phyloP scores from a whole-genome alignment of 345 rosid genomes.

The Punica granatum region DNA sequence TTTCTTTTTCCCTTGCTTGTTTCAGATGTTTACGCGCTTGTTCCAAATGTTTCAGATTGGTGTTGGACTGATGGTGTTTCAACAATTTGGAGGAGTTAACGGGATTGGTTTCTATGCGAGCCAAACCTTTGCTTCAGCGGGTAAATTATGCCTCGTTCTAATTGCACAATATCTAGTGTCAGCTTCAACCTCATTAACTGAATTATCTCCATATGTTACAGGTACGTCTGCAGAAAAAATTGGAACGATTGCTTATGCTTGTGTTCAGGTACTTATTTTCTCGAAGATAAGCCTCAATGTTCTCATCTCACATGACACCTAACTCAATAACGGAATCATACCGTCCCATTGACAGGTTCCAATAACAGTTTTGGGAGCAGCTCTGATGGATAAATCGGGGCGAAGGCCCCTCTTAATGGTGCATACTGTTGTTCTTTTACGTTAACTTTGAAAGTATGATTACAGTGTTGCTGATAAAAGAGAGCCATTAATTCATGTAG shows the following conservation, averaged over 20 bases:
- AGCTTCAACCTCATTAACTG: background rate
- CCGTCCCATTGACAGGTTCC: conserved; percentile 43
- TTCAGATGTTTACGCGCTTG: background rate
- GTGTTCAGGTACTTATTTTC: conserved; percentile 47
- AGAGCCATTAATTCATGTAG: conserved; percentile 21
- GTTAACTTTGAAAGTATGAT: background rate
- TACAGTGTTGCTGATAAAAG: background rate
- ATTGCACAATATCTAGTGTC: background rate
- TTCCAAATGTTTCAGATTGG: conserved; percentile 44
- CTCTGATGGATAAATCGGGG: conserved; percentile 69
- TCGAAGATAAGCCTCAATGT: background rate
- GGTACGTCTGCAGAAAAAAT: conserved; percentile 65
- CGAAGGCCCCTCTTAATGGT: conserved; percentile 94
- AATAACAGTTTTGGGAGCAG: conserved; percentile 64
- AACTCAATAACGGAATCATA: background rate
- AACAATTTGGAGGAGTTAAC: conserved; percentile 79
- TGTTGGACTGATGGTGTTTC: conserved; percentile 77
- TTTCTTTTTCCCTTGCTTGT: background rate
- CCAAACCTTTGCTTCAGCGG: conserved; percentile 75
- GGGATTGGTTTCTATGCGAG: conserved; percentile 84
- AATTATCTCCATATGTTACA: conserved; percentile 18
- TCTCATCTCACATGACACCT: background rate
- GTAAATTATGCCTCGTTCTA: conserved; percentile 24
- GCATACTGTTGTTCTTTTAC: background rate
- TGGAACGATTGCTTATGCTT: conserved; percentile 79